Conservation (phyloP, 106 monocot genomes). For the Dactylorhiza incarnata region DNA sequence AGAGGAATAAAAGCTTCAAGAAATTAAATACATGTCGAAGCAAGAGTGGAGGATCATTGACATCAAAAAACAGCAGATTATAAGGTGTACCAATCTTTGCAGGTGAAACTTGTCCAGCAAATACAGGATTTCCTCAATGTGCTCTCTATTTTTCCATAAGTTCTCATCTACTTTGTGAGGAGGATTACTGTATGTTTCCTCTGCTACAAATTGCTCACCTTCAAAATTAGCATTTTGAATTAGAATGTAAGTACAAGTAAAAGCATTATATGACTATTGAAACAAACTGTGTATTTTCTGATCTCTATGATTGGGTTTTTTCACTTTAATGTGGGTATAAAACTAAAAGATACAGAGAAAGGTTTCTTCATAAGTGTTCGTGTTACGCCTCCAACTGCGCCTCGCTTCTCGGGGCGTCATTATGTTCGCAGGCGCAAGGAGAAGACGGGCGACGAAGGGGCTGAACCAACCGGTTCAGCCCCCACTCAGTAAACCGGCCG, state of each 20-base stretch:
- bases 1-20: not conserved
- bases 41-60: not conserved
- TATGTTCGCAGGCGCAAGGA: no score
- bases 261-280: not conserved
- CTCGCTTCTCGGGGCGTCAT: no score
- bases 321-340: not conserved
- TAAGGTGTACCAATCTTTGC: slow-evolving; percentile 41
- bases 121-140: slow-evolving; percentile 90
- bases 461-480: no score
- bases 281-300: not conserved
- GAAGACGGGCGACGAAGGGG: no score
- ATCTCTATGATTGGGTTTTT: not conserved
- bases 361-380: no score
- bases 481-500: no score
- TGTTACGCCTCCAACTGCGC: no score
- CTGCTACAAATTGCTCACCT: slow-evolving; percentile 55
- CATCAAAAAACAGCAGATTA: not conserved
- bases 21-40: not conserved
- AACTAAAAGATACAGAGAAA: not conserved
- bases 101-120: slow-evolving; percentile 59
- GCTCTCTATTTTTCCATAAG: slow-evolving; percentile 93
- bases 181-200: slow-evolving; percentile 41
- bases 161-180: slow-evolving; percentile 92
- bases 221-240: slow-evolving; percentile 9
- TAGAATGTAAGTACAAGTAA: not conserved